These are phyloP conservation scores for Atkinsonella hypoxylon DNA, from an alignment of 2,329 filamentous ascomycete species.

Conservation along the genomic window DNA sequence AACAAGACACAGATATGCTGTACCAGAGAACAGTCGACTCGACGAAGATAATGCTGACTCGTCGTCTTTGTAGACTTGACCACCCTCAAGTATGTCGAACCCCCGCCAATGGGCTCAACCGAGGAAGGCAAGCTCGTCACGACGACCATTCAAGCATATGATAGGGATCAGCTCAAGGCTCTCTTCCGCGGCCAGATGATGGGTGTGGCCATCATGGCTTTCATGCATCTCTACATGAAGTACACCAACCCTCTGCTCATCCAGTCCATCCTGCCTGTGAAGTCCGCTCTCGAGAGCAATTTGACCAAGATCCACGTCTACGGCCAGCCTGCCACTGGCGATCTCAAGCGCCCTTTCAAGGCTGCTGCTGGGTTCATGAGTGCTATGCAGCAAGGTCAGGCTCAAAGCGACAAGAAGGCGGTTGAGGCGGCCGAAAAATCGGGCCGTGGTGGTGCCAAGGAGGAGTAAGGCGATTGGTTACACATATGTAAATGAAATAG, in stretches of 20 bases:
- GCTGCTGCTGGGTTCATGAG: constrained; percentile 69
- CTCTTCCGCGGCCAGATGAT: constrained; percentile 87
- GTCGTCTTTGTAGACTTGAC: constrained; percentile 59
- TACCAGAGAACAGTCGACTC: too few relatives aligned
- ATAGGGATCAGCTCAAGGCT: constrained; percentile 70
- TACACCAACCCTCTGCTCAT: constrained; percentile 99
- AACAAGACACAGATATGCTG: background rate
- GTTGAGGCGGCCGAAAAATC: constrained; percentile 70
- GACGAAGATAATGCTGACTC: background rate
- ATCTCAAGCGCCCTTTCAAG: constrained; percentile 96
- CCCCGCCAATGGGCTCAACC: constrained; percentile 78
- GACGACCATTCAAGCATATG: constrained; percentile 93
- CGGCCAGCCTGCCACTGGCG: constrained; percentile 74
- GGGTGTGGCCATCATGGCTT: constrained; percentile 94
- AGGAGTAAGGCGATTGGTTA: constrained; percentile 40
- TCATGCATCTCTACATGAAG: constrained; percentile 99
- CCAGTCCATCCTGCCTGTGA: constrained; percentile 96
- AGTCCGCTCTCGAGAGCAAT: constrained; percentile 91
- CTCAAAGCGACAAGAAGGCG: constrained; percentile 87
- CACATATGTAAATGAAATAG: background rate
- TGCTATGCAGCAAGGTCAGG: constrained; percentile 57
- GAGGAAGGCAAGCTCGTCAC: constrained; percentile 95
- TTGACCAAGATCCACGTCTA: constrained; percentile 91
- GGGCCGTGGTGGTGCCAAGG: constrained; percentile 58
- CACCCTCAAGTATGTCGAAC: constrained; percentile 97